A percentile compares a stretch with the other conserved stretches of the same genome.
These are phyloP conservation scores for Lentinus brumalis DNA, from an alignment of 768 basidiomycete species.

Conservation along the genomic window DNA sequence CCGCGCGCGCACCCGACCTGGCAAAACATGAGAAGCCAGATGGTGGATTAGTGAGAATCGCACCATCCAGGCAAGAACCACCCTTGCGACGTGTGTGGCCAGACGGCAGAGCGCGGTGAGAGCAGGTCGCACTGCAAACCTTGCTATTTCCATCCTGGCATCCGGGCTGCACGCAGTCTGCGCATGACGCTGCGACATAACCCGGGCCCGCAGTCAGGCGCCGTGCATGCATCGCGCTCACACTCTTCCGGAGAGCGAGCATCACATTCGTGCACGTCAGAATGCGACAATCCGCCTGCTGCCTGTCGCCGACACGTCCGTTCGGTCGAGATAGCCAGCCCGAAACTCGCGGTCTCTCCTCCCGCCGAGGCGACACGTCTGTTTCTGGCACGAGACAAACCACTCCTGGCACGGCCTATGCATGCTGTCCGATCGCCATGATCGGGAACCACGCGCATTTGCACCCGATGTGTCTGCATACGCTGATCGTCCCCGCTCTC, in stretches of 20 bases:
- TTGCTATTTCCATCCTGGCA: not conserved
- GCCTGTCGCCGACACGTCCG: not conserved
- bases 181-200: not conserved
- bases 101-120: not conserved
- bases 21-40: too few relatives aligned
- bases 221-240: not conserved
- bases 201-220: not conserved
- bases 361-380: not conserved
- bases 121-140: not conserved
- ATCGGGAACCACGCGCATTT: not conserved
- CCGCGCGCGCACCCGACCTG: too few relatives aligned
- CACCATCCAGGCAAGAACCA: not conserved
- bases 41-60: not conserved
- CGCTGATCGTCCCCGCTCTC: not conserved
- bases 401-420: not conserved
- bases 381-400: not conserved
- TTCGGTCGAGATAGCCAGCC: not conserved
- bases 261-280: not conserved
- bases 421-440: not conserved
- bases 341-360: not conserved
- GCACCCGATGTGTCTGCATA: not conserved
- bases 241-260: not conserved
- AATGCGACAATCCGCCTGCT: not conserved
- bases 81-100: not conserved
- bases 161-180: not conserved